A percentile compares a stretch with the other conserved stretches of the same genome.
Conservation (phyloP, 1,284 basidiomycete genomes). For the Leccinum fallax region DNA sequence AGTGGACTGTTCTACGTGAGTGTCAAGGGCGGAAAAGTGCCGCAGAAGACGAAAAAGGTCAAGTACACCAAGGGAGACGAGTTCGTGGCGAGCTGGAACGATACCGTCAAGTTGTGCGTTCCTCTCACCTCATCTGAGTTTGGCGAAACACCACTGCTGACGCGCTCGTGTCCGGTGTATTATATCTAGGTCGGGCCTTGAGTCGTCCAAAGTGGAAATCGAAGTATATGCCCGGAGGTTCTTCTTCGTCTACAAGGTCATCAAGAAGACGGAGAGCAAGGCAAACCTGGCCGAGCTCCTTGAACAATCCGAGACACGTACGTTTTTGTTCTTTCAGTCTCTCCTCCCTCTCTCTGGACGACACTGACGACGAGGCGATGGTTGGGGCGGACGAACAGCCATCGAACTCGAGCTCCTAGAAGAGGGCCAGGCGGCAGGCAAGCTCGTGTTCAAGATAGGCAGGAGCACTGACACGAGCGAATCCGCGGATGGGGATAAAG, state of each 20-base stretch:
- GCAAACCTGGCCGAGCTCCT: conserved; percentile 36
- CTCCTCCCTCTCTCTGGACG: not conserved
- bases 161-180: not conserved
- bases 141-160: conserved; percentile 3
- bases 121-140: not conserved
- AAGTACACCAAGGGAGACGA: conserved; percentile 30
- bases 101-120: conserved; percentile 31
- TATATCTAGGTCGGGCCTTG: conserved; percentile 28
- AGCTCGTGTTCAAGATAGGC: conserved; percentile 29
- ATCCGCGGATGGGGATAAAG: not conserved
- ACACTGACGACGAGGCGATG: conserved; percentile 1
- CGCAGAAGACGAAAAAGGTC: conserved; percentile 31
- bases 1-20: conserved; percentile 30
- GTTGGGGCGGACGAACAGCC: conserved; percentile 15
- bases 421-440: conserved; percentile 34
- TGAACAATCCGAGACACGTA: conserved; percentile 34
- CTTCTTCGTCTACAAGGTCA: conserved; percentile 37
- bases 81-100: conserved; percentile 32
- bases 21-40: conserved; percentile 31
- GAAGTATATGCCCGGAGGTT: conserved; percentile 36
- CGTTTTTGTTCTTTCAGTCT: conserved; percentile 6
- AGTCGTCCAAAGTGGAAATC: conserved; percentile 36
- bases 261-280: conserved; percentile 37
- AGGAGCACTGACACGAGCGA: conserved; percentile 10
- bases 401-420: conserved; percentile 35